Base-by-base conservation (phyloP, 2,329 filamentous ascomycete genomes). In the Neofusicoccum parvum region DNA sequence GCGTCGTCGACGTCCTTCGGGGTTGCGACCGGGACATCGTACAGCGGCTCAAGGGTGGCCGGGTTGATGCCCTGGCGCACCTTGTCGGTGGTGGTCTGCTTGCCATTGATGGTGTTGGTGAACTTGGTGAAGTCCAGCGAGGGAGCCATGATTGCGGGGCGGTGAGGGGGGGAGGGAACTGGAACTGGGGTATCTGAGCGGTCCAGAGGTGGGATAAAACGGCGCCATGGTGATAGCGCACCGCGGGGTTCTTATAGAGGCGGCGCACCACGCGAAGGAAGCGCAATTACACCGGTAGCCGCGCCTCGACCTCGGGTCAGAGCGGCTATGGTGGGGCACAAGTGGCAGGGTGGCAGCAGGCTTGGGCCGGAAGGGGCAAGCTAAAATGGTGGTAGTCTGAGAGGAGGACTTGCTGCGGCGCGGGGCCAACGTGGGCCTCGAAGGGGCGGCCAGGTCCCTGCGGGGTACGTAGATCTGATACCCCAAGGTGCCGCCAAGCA, bases 21-120 rank as follows among this genome's bases (percentile, higher is more conserved):
- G 0, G 79, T 81, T 2, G 80, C 76, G 6, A 85, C 70, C 0
- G 83, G 84, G 0, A 85, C 83, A 27, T 80, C 77, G 1, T 79
- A 78, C 51, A 83, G 80, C 2, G 79, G 72, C 56, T 82, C 72
- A 5, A 77, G 73, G 1, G 80, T 86, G 9, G 83, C 79, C 0
- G 84, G 84, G 69, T 86, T 83, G 68, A 84, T 75, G 34, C 78
- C 76, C 67, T 81, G 78, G 20, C 80, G 78, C 12, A 80, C 84
- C 50, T 75, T 68, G 3, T 72, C 66, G 0, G 81, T 83, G 3
- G 75, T 69, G 12, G 75, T 73, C 51, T 80, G 70, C 68, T 82
- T 73, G 53, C 81, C 82, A 67, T 83, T 79, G 67, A 86, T 84
- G 65, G 83, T 74, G 73, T 85, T 86, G 43, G 39, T 37, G 39